Percentiles rank a stretch among this genome's conserved stretches.
Evolutionary conservation across 306 rosid genomes (phyloP).

Genomic region (Vigna angularis): DNA sequence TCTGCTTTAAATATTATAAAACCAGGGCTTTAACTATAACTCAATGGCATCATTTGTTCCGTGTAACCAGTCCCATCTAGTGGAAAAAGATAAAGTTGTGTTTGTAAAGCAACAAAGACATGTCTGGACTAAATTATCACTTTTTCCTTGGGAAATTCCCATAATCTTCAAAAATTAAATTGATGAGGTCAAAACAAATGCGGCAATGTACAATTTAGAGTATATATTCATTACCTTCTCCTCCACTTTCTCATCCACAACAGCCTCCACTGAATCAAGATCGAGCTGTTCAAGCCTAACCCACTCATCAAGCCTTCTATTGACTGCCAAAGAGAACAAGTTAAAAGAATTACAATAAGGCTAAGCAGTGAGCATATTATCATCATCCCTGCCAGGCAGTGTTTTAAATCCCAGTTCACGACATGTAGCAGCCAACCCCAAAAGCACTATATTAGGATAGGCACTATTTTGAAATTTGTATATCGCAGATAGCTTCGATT

Average conservation of each 20-base stretch:
- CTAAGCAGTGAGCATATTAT: slow-evolving; percentile 14
- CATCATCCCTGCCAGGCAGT: slow-evolving; percentile 18
- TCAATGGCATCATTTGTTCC: slow-evolving; percentile 2
- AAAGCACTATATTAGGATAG: background rate
- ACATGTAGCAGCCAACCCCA: background rate
- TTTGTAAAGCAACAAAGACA: slow-evolving; percentile 6
- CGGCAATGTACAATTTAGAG: background rate
- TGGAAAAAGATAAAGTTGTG: background rate
- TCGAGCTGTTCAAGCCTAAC: slow-evolving; percentile 98
- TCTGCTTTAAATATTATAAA: slow-evolving; percentile 16
- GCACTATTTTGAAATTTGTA: background rate
- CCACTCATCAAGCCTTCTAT: slow-evolving; percentile 99
- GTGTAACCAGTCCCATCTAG: background rate
- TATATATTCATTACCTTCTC: slow-evolving; percentile 70
- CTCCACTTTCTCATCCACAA: slow-evolving; percentile 99
- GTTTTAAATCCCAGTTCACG: background rate
- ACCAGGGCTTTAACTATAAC: background rate
- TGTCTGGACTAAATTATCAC: background rate
- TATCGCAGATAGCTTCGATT: background rate
- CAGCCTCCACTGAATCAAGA: slow-evolving; percentile 93
- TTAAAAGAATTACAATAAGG: background rate
- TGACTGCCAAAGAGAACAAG: slow-evolving; percentile 56
- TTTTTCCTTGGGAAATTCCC: slow-evolving; percentile 19
- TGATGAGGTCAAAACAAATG: background rate
- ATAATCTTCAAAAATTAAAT: background rate